Evolutionary conservation across 2,329 filamentous ascomycete species (phyloP), one percentile per base, ranked within the genome.

Genomic region (Cordyceps militaris): DNA sequence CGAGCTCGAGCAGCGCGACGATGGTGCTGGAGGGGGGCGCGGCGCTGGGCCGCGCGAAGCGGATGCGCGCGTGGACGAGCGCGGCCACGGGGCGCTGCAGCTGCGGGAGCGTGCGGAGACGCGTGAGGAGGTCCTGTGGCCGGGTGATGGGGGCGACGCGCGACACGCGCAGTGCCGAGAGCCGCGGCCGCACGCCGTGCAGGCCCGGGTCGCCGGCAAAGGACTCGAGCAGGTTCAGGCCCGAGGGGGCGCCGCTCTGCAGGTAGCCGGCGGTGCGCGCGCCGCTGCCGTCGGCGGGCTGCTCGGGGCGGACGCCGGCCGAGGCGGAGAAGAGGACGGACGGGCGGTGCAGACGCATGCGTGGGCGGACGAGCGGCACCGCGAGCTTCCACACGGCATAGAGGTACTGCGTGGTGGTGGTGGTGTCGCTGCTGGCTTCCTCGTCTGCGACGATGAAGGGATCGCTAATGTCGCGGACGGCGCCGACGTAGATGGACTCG

Each of bases 191-290:
- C 26, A 83, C 73, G 36, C 85, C 83, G 16, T 74, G 75, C 19
- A 91, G 74, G 26, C 79, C 79, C 23, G 84, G 81, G 66, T 91
- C 88, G 61, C 76, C 77, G 54, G 80, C 78, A 60, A 93, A 88
- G 3, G 89, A 81, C 66, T 89, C 86, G 14, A 94, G 80, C n/a
- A 93, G 76, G 68, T 93, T 94, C 61, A 89, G 76, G 1, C 87
- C 85, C 7, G 85, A 80, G 0, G 89, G 85, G 26, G 85, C 72
- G 58, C 84, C 82, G 66, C 86, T 89, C 36, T 82, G 81, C 32
- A 93, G 77, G 66, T 90, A 91, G 54, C 87, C 85, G 59, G 82
- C 77, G 10, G 73, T 70, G 40, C 64, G 63, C 40, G 19, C 21
- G 40, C 21, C 13, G 11, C 65, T 60, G 55, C 65, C 59, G n/a